Percentiles rank a stretch among this genome's conserved stretches.
phyloP scores from a whole-genome alignment of 106 monocot genomes.

The Ottelia alismoides region DNA sequence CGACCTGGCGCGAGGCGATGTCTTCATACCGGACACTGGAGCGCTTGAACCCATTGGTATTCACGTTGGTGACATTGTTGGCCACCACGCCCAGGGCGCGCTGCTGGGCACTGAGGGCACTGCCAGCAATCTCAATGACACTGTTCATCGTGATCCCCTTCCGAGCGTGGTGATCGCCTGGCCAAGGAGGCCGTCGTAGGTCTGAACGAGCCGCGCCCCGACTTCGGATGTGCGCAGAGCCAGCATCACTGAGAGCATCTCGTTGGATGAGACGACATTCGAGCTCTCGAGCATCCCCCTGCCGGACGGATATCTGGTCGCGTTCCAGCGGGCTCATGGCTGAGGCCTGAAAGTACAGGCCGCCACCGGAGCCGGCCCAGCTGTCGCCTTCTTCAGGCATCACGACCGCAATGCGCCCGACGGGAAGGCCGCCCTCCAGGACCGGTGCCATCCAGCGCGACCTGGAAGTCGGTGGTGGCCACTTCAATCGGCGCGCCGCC shows the following conservation, averaged over 20 bases:
- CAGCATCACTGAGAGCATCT: not conserved
- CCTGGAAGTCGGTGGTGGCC: too few relatives aligned
- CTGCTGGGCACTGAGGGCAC: not conserved
- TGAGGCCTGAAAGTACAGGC: too few relatives aligned
- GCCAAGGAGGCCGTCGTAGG: not conserved
- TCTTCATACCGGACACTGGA: not conserved
- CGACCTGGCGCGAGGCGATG: not conserved
- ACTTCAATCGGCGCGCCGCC: not conserved
- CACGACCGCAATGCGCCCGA: not conserved
- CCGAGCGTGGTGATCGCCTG: not conserved
- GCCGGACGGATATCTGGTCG: not conserved
- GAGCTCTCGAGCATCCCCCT: not conserved
- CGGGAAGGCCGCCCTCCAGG: too few relatives aligned
- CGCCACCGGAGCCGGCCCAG: not conserved
- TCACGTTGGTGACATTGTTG: not conserved
- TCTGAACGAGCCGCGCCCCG: too few relatives aligned
- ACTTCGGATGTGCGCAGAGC: not conserved
- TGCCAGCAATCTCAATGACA: not conserved
- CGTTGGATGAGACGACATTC: not conserved
- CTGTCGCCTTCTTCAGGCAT: not conserved
- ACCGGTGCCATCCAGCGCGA: not conserved
- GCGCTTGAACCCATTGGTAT: not conserved
- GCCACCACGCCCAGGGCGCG: not conserved
- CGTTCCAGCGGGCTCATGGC: too few relatives aligned
- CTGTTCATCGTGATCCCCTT: not conserved